These are phyloP conservation scores for Pseudocercospora pini-densiflorae DNA, from an alignment of 2,329 filamentous ascomycete genomes.

Conservation along the genomic window DNA sequence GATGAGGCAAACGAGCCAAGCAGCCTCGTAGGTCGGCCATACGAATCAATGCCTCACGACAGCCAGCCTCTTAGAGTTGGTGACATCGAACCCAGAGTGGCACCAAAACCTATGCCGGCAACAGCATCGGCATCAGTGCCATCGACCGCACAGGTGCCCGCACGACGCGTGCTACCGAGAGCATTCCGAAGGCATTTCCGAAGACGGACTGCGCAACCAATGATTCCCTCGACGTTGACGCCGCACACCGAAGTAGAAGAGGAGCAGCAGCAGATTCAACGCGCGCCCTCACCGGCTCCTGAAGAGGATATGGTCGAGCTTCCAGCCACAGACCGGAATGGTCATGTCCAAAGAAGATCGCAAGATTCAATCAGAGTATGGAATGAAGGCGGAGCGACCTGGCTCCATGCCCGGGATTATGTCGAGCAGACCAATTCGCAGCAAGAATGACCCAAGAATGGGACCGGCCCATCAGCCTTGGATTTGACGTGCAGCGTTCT, in stretches of 20 bases:
- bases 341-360: not conserved
- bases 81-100: too few species aligned
- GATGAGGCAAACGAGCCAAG: not conserved
- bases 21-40: not conserved
- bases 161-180: not conserved
- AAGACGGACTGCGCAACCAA: not conserved
- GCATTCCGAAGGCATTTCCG: not conserved
- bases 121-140: not conserved
- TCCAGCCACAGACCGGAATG: not conserved
- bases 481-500: not conserved
- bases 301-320: not conserved
- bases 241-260: conserved; percentile 3
- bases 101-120: not conserved
- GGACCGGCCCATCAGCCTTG: not conserved
- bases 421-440: not conserved
- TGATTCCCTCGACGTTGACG: not conserved
- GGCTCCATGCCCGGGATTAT: not conserved
- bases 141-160: not conserved
- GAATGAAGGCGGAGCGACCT: not conserved
- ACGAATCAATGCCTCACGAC: not conserved
- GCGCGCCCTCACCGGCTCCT: not conserved
- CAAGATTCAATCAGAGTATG: not conserved
- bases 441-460: not conserved
- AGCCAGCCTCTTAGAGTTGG: too few species aligned
- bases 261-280: not conserved